phyloP scores from a whole-genome alignment of 2,329 filamentous ascomycete genomes.

The Fusarium subglutinans region DNA sequence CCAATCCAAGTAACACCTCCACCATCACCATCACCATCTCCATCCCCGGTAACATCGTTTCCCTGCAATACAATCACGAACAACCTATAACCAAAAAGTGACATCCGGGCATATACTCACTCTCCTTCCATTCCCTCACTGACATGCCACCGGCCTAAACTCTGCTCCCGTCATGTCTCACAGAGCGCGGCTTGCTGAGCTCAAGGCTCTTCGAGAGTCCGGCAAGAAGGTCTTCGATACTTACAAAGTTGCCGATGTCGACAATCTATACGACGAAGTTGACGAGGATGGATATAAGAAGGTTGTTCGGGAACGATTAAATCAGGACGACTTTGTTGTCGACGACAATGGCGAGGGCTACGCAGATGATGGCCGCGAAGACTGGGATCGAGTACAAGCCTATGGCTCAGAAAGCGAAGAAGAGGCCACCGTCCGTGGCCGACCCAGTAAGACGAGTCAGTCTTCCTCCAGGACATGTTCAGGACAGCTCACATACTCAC shows the following conservation, averaged over 20 bases:
- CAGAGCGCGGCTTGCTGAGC: constrained; percentile 74
- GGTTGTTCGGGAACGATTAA: constrained; percentile 85
- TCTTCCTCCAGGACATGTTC: background rate
- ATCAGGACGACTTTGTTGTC: constrained; percentile 97
- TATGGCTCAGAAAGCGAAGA: constrained; percentile 79
- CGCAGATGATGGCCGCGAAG: constrained; percentile 93
- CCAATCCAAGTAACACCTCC: constrained; percentile 15
- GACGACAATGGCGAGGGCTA: constrained; percentile 98
- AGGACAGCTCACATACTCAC: background rate
- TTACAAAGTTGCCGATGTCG: constrained; percentile 87
- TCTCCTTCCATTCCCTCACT: background rate
- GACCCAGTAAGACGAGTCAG: constrained; percentile 62
- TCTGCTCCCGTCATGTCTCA: constrained; percentile 48
- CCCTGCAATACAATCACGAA: constrained; percentile 4
- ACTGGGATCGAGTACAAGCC: constrained; percentile 80
- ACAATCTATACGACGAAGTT: constrained; percentile 92
- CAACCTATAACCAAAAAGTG: background rate
- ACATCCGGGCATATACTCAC: background rate
- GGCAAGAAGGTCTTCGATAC: constrained; percentile 91
- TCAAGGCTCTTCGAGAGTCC: constrained; percentile 82
- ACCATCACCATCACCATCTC: constrained; percentile 7
- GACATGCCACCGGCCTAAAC: constrained; percentile 37
- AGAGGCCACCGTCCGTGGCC: constrained; percentile 52
- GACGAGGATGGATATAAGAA: constrained; percentile 98
- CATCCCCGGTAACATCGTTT: constrained; percentile 7